phyloP scores from a whole-genome alignment of 2,329 filamentous ascomycete species.

The Cercospora canescens region DNA sequence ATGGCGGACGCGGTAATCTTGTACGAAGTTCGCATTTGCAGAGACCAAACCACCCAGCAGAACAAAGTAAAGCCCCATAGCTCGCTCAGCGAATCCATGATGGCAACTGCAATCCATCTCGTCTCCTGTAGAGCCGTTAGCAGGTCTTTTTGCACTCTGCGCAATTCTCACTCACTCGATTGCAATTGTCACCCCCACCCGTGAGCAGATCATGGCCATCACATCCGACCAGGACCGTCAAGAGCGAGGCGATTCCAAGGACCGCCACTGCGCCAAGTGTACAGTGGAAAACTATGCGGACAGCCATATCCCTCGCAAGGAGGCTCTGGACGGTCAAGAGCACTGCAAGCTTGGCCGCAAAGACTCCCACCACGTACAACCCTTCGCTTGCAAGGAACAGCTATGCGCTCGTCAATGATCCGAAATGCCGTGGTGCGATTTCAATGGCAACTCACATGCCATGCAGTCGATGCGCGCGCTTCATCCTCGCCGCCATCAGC shows the following conservation, averaged over 20 bases:
- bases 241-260: constrained; percentile 8
- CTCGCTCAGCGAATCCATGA: constrained; percentile 15
- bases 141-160: not conserved
- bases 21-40: constrained; percentile 16
- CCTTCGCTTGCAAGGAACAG: constrained; percentile 19
- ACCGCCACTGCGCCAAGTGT: constrained; percentile 9
- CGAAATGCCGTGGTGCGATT: not conserved
- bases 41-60: constrained; percentile 13
- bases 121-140: not conserved
- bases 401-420: not conserved
- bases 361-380: constrained; percentile 12
- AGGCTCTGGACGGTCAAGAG: constrained; percentile 16
- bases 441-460: constrained; percentile 10
- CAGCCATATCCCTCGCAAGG: constrained; percentile 13
- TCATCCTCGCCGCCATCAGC: not conserved
- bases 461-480: not conserved
- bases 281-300: constrained; percentile 12
- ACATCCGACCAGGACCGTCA: constrained; percentile 13
- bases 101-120: constrained; percentile 13
- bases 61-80: constrained; percentile 17
- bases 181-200: not conserved
- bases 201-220: constrained; percentile 5
- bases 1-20: constrained; percentile 17
- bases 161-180: not conserved
- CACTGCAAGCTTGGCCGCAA: constrained; percentile 15